Base-by-base conservation (phyloP, 2,329 filamentous ascomycete genomes). In the Ceratocystis alfenasii region DNA sequence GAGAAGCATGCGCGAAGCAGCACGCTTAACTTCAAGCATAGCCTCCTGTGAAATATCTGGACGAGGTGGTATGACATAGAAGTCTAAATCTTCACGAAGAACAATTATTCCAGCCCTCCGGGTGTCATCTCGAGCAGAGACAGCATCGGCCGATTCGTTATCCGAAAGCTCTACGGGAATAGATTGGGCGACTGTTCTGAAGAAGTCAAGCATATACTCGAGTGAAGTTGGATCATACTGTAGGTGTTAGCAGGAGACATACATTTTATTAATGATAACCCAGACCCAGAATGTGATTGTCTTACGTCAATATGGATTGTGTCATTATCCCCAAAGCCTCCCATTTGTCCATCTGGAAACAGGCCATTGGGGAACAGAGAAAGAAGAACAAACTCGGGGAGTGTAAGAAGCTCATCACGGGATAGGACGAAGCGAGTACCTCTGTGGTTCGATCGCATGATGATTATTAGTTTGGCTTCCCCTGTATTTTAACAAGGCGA, bases 181-280 rank as follows among this genome's bases (percentile, higher is more conserved):
- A n/a, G 92, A 94, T 76, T 96, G 91, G 65, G 94, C 94, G 69
- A 99, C 93, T 70, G 87, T 87, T 70, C 94, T 88, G 80, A 99
- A 99, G 77, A 99, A 99, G 72, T 96, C 93, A 70, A 99, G 84
- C 94, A 99, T 99, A 78, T 97, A 99, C 77, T 97, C 91, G 65
- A 99, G 84, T 61, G 93, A 97, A 64, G 87, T 87, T 28, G 94
- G 93, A 76, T 99, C 94, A 78, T 97, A 99, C 94, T 99, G 55
- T 5, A 41, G 8, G 20, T 15, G 50, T 41, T 44, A 33, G 36
- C 30, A 28, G 41, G 6, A 22, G 41, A 6, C 30, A 30, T 12
- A 46, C 48, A 10, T 6, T 6, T 22, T 20, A 44, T 20, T 20
- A 28, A 48, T 20, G 17, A 2, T 6, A 22, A 17, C 15, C 5